These are phyloP conservation scores for Trapa incisa DNA, from an alignment of 345 rosid genomes.

Conservation along the genomic window DNA sequence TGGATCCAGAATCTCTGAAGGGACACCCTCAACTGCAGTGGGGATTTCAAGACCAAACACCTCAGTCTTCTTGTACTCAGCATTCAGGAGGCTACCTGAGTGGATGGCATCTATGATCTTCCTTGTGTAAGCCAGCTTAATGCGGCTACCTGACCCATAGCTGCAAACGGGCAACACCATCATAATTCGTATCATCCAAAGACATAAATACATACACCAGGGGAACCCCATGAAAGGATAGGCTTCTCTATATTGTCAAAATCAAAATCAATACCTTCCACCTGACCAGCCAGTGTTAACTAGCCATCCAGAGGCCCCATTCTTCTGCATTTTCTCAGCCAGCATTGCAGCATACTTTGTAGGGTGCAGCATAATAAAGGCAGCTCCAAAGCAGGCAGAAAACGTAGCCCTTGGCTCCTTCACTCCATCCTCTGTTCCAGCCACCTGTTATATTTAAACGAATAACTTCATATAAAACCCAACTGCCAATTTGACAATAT, in stretches of 20 bases:
- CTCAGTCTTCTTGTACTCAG: conserved; percentile 55
- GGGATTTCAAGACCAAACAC: conserved; percentile 88
- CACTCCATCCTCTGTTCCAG: conserved; percentile 88
- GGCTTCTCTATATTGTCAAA: too few species aligned
- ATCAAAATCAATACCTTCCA: conserved; percentile 49
- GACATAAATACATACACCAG: not conserved
- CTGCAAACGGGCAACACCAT: conserved; percentile 21
- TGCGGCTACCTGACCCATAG: conserved; percentile 74
- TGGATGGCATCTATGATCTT: conserved; percentile 90
- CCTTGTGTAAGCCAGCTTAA: conserved; percentile 73
- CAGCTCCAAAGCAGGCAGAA: conserved; percentile 97
- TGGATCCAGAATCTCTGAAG: conserved; percentile 78
- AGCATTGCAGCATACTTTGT: conserved; percentile 97
- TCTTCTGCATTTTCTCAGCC: conserved; percentile 86
- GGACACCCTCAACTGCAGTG: conserved; percentile 61
- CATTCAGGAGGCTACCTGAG: conserved; percentile 61
- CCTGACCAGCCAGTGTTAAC: conserved; percentile 98
- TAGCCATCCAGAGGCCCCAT: conserved; percentile 97
- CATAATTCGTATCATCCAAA: not conserved
- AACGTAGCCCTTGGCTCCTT: conserved; percentile 90
- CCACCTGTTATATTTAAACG: conserved; percentile 35
- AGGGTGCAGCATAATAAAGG: conserved; percentile 94
- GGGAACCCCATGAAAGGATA: too few species aligned
- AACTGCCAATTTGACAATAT: not conserved
- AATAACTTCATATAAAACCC: not conserved